Evolutionary conservation across 805 yeast genomes (phyloP).

Genomic region (Starmerella riodocensis): DNA sequence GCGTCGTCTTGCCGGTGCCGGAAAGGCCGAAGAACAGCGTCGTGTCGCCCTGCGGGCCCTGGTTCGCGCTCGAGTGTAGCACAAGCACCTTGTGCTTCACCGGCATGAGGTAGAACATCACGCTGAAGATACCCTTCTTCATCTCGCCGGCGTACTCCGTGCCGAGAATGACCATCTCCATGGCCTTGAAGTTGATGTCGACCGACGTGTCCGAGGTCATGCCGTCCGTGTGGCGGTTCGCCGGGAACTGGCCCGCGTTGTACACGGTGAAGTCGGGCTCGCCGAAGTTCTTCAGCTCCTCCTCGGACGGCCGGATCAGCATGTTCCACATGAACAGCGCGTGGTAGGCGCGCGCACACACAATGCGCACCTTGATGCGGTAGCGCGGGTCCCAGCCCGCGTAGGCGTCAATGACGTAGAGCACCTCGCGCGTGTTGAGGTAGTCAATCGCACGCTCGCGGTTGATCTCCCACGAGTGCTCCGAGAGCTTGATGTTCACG

Average conservation of each 20-base stretch:
- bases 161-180: slow-evolving; percentile 98
- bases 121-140: slow-evolving; percentile 98
- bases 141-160: slow-evolving; percentile 99
- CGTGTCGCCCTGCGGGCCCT: slow-evolving; percentile 75
- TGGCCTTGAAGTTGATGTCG: slow-evolving; percentile 88
- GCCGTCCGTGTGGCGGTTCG: slow-evolving; percentile 88
- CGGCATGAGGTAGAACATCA: slow-evolving; percentile 98
- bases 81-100: slow-evolving; percentile 82
- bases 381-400: slow-evolving; percentile 99
- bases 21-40: slow-evolving; percentile 92
- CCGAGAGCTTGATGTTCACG: slow-evolving; percentile 87
- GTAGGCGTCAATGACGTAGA: slow-evolving; percentile 88
- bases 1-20: slow-evolving; percentile 96
- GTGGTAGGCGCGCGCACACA: slow-evolving; percentile 97
- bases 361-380: slow-evolving; percentile 88
- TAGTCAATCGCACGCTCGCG: slow-evolving; percentile 95
- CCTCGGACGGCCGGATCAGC: slow-evolving; percentile 88
- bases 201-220: slow-evolving; percentile 95
- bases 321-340: slow-evolving; percentile 96
- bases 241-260: slow-evolving; percentile 99
- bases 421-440: slow-evolving; percentile 85
- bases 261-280: slow-evolving; percentile 97
- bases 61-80: slow-evolving; percentile 88
- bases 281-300: slow-evolving; percentile 79
- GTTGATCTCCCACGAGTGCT: slow-evolving; percentile 87